Evolutionary conservation across 768 basidiomycete genomes (phyloP), one percentile per base, ranked within the genome.

Genomic region (Epithele typhae): DNA sequence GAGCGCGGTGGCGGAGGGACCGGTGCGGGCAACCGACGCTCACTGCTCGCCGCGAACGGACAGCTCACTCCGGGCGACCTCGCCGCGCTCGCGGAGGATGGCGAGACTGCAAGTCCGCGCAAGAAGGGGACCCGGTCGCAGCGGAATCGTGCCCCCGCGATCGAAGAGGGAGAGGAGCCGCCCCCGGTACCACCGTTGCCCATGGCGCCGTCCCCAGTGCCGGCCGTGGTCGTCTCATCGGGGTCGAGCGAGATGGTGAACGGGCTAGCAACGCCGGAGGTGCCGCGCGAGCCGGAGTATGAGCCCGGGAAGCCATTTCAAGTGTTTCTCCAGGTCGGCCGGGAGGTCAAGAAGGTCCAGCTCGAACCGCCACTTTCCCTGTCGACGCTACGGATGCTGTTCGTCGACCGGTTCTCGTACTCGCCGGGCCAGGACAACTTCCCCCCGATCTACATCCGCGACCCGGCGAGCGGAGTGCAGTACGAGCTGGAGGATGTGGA

Each of bases 401-500:
- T 98, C 59, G 88, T 96, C 54, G 94, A 96, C 69, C 87, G 81
- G 61, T 99, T 99, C 59, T 84, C 87, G 25, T 97, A 95, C 63
- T 92, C 86, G 60, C 92, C 95, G 0, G 93, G 92, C 0, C 75
- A 86, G 65, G 92, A 92, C 47, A 89, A 93, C 59, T 96, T 95
- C 58, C 93, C 94, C 21, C 88, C 88, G 11, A 95, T 99, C 37
- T 98, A 98, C 61, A 86, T 98, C 43, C 84, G 90, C 9, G 95
- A 98, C 69, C 87, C 87, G 3, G 81, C 81, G 34, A 92, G 89
- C 49, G 92, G 92, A 11, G 89, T 97, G 40, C 87, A 92, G 61
- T 99, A 95, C 61, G 94, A 97, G 66, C 70, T 98, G 46, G 95
- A 99, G 63, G 92, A 97, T 62, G 81, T 92, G 46, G 87, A 89